Evolutionary conservation across 768 basidiomycete genomes (phyloP), one percentile per base, ranked within the genome.

Genomic region (Suillus occidentalis): DNA sequence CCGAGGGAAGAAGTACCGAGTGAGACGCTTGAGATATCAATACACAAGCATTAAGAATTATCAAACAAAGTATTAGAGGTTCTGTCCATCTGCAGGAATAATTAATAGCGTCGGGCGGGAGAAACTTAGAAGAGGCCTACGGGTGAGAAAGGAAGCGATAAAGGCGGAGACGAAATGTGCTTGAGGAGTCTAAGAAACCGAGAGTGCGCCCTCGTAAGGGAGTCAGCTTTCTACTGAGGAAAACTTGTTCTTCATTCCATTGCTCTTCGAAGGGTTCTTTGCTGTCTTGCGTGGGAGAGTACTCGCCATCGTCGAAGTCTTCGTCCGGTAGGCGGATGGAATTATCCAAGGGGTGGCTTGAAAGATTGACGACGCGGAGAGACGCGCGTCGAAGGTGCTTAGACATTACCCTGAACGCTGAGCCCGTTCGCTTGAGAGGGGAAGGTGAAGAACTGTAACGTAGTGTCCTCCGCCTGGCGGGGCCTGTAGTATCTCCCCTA

Each of bases 361-460:
- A 86, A 63, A 95, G 75, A 72, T 93, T 94, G 52, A 92, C 93
- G n/a, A 95, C 92, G 18, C 94, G 87, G 65, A 89, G 72, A 12
- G 90, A 92, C 58, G 88, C 87, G 25, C 89, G 81, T 14, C 84
- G 82, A 7, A 92, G 66, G 63, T 80, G 85, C 63, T 81, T 80
- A 18, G 85, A 85, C 36, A 90, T 82, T 36, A 81, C 78, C 69
- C 83, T 85, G 57, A 92, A 76, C 12, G 84, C 86, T 0, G 84
- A 82, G 3, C 86, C 84, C 3, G 89, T 86, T 68, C 81, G 86
- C 65, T 85, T 85, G 31, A 91, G 72, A 1, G 90, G 87, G 0
- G 88, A 89, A 8, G 86, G 79, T 0, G 83, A 74, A 0, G 79
- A 66, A 66, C 80, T 84, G 69, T 90, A 89, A 13, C 86, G 84